Evolutionary conservation across 805 yeast genomes (phyloP).

Genomic region (Starmerella sp.): DNA sequence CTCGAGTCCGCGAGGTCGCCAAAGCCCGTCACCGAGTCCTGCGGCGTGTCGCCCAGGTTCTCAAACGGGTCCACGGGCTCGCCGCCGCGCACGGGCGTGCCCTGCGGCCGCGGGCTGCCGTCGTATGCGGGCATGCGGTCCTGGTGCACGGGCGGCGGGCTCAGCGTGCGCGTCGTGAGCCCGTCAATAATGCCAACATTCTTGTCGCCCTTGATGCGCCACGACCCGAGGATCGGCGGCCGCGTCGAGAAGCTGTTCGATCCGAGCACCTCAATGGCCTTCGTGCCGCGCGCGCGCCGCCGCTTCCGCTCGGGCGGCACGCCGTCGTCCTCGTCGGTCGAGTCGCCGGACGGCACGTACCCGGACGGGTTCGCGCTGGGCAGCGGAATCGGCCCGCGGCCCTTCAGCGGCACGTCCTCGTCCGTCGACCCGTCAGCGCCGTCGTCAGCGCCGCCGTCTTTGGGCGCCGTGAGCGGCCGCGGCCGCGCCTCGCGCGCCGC

Average conservation of each 20-base stretch:
- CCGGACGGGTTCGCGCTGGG: constrained; percentile 1
- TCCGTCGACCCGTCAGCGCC: constrained; percentile 8
- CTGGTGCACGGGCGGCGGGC: constrained; percentile 33
- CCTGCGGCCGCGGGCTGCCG: background rate
- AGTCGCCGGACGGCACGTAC: constrained; percentile 52
- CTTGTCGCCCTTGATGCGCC: constrained; percentile 57
- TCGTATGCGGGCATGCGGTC: background rate
- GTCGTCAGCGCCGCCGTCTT: background rate
- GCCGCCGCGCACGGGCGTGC: constrained; percentile 1
- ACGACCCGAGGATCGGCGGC: constrained; percentile 87
- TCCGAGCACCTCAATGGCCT: constrained; percentile 85
- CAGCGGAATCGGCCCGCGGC: constrained; percentile 16
- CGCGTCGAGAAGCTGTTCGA: constrained; percentile 73
- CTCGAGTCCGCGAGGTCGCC: constrained; percentile 10
- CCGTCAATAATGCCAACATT: constrained; percentile 93
- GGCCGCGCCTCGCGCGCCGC: background rate
- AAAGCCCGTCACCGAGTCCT: constrained; percentile 4
- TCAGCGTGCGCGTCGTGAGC: constrained; percentile 70
- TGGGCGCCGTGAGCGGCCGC: background rate
- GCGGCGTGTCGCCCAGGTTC: constrained; percentile 20
- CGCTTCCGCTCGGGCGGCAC: constrained; percentile 52
- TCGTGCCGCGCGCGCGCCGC: constrained; percentile 49
- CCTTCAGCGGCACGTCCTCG: constrained; percentile 15
- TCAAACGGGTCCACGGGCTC: constrained; percentile 24
- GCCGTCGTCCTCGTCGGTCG: constrained; percentile 86